These are phyloP conservation scores for Dictyophora rubrovolvata DNA, from an alignment of 768 basidiomycete genomes.

Conservation along the genomic window DNA sequence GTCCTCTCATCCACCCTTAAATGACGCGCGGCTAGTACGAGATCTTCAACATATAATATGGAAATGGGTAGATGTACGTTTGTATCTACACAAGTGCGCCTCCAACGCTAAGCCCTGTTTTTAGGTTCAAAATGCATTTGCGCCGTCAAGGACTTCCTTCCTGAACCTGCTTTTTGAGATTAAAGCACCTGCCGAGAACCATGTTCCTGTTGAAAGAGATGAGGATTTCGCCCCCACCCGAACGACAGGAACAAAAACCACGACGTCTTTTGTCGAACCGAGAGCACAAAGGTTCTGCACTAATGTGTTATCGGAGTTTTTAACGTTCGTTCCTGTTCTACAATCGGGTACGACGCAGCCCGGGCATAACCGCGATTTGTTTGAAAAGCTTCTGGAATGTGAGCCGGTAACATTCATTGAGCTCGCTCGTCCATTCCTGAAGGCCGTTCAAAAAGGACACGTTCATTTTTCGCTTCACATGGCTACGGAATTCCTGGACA, in stretches of 20 bases:
- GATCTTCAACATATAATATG: slow-evolving; percentile 52
- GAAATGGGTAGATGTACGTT: slow-evolving; percentile 57
- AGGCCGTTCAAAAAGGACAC: slow-evolving; percentile 42
- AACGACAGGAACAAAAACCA: slow-evolving; percentile 25
- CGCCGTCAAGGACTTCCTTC: slow-evolving; percentile 23
- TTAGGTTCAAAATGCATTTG: slow-evolving; percentile 46
- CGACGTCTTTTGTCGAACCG: slow-evolving; percentile 21
- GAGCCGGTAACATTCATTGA: slow-evolving; percentile 47
- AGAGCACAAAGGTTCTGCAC: slow-evolving; percentile 14
- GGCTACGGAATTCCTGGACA: slow-evolving; percentile 43
- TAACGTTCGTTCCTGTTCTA: slow-evolving; percentile 53
- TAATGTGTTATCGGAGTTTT: slow-evolving; percentile 43
- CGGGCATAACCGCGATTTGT: slow-evolving; percentile 52
- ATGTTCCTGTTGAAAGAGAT: slow-evolving; percentile 18
- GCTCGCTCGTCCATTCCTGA: slow-evolving; percentile 46
- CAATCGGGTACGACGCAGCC: slow-evolving; percentile 48
- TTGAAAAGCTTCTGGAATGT: slow-evolving; percentile 40
- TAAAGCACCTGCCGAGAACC: slow-evolving; percentile 15
- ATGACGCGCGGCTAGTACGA: slow-evolving; percentile 7
- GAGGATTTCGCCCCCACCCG: slow-evolving; percentile 49
- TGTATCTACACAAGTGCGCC: neutral
- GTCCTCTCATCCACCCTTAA: neutral
- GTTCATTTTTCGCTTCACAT: slow-evolving; percentile 42
- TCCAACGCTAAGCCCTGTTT: neutral
- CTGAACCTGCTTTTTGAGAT: slow-evolving; percentile 32